Evolutionary conservation across 192 early-diverging fungal genomes (phyloP).

Genomic region (Phycomyces nitens): DNA sequence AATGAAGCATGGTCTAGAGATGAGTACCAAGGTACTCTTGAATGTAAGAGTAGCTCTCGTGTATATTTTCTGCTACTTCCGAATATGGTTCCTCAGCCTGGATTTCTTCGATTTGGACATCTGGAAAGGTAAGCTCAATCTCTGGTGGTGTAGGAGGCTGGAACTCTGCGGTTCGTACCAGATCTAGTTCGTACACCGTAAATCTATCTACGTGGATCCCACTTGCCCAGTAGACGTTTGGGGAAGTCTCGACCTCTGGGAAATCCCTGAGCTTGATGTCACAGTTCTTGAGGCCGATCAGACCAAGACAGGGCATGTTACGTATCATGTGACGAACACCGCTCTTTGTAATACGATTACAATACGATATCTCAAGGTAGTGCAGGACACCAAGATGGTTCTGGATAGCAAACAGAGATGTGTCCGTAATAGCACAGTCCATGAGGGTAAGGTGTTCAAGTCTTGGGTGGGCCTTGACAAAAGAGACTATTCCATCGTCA

Average conservation of each 20-base stretch:
- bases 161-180: neutral
- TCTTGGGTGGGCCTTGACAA: slow-evolving; percentile 22
- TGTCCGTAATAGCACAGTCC: slow-evolving; percentile 38
- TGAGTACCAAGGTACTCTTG: slow-evolving; percentile 10
- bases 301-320: slow-evolving; percentile 10
- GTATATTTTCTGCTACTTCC: neutral
- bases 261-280: slow-evolving; percentile 8
- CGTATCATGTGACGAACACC: slow-evolving; percentile 28
- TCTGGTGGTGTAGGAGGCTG: neutral
- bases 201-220: neutral
- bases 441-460: slow-evolving; percentile 28
- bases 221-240: neutral
- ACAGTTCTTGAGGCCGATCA: slow-evolving; percentile 29
- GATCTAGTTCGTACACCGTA: neutral
- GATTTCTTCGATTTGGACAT: too few species aligned
- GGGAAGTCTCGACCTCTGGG: slow-evolving; percentile 10
- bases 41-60: slow-evolving; percentile 18
- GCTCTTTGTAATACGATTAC: slow-evolving; percentile 22
- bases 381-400: slow-evolving; percentile 24
- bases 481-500: slow-evolving; percentile 32
- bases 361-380: slow-evolving; percentile 35
- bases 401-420: slow-evolving; percentile 24
- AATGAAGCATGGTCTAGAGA: neutral
- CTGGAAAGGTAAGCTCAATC: too few species aligned
- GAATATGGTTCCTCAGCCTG: neutral